Base-by-base conservation (phyloP, 2,329 filamentous ascomycete species). In the Colletotrichum filicis region DNA sequence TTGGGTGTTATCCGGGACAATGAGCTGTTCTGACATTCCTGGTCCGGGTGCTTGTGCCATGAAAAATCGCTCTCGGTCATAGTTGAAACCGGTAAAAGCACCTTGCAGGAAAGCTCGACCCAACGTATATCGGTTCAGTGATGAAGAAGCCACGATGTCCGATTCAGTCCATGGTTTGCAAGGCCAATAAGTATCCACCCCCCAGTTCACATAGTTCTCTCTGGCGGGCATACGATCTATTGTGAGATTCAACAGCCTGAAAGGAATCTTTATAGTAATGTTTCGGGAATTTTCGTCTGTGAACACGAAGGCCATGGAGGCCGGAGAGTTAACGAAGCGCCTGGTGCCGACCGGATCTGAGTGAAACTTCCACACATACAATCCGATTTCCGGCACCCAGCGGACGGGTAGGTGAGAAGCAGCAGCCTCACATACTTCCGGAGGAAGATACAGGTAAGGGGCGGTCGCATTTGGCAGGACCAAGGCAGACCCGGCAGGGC, bases 241-340 rank as follows among this genome's bases (percentile, higher is more conserved):
- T 2, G 26, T 53, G 5, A 63, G 42, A 30, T 32, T 63, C 19
- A 53, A 19, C 6, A 53, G 16, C 14, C 52, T 52, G 42, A 53
- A 55, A 12, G 60, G 53, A 16, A 42, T 32, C 53, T 66, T 58
- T 24, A 66, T 32, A 22, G 35, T 66, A 24, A 58, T 22, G 16
- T 66, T 66, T 2, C 28, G 9, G 5, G 16, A 26, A 4, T n/a
- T 12, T 24, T 42, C 12, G n/a, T 66, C 53, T 2, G 22, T 16
- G 11, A 66, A 58, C 0, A 58, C 53, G 14, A 66, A 66, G 2
- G n/a, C 4, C 63, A 66, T 66, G 53, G 58, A 66, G 5, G 63
- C 35, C 11, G 63, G 35, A 2, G 63, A 30, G 35, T 46, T 58
- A 37, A 49, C 16, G 4, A 66, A 24, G 11, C 30, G 63, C 3